phyloP scores from a whole-genome alignment of 2,329 filamentous ascomycete genomes.

The Bipolaris cookei region DNA sequence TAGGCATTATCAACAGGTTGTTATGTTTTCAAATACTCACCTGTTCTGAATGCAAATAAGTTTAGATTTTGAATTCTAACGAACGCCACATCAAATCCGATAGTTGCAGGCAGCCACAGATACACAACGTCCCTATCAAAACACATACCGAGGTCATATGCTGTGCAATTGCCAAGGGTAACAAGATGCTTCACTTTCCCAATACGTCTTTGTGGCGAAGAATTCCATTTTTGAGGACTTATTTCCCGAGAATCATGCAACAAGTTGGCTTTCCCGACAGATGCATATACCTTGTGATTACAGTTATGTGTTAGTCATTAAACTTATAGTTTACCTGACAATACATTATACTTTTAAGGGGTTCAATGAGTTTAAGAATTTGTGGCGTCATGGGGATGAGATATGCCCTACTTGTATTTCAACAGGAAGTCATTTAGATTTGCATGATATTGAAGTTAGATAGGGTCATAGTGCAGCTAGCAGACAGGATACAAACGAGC shows the following conservation, averaged over 20 bases:
- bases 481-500: too few relatives aligned
- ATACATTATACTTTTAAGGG: background rate
- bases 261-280: background rate
- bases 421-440: too few relatives aligned
- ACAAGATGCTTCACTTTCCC: slow-evolving; percentile 1
- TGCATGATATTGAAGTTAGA: too few relatives aligned
- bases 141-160: background rate
- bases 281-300: background rate
- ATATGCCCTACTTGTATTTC: too few relatives aligned
- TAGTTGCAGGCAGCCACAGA: background rate
- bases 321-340: background rate
- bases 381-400: too few relatives aligned
- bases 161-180: background rate
- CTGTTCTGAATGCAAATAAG: background rate
- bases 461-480: too few relatives aligned
- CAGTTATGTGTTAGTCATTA: background rate
- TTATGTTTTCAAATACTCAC: too few relatives aligned
- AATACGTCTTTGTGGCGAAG: background rate
- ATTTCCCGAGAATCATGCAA: background rate
- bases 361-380: background rate
- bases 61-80: too few relatives aligned
- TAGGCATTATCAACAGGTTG: too few relatives aligned
- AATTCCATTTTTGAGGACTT: too few relatives aligned
- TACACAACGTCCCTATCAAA: background rate
- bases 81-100: background rate